Evolutionary conservation across 176 grass and related monocot genomes (phyloP), one percentile per base, ranked within the genome.

Genomic region (Cenchrus americanus): DNA sequence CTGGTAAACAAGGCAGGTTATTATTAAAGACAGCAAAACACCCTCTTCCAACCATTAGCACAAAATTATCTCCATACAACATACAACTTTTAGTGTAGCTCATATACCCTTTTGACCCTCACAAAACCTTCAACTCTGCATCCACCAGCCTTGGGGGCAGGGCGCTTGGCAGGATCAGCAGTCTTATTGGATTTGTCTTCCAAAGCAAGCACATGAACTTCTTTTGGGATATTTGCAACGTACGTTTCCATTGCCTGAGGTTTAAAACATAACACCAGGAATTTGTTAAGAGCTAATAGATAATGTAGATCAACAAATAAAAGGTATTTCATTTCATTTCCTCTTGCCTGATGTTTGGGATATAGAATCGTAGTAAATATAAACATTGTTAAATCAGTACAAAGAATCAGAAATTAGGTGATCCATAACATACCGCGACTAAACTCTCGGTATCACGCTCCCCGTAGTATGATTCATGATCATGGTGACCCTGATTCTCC

Each of bases 121-220:
- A 99, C 93, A 89, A 99, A 99, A 78, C 97, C 97, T 92, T 99
- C 97, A 46, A 99, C 87, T 82, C 91, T 91, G 68, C 97, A 96
- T 64, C 97, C 97, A 64, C 97, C 83, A 1, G 97, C 87, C 86
- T 94, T 84, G 30, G 97, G 97, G 82, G 97, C 97, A 78, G 93
- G 97, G 0, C 91, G 87, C 57, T 99, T 99, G 61, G 93, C 74
- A 80, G 89, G 83, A 87, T 89, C 81, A 79, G 67, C 51, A 37
- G 93, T 92, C 74, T 89, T 88, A 71, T 91, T 90, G n/a, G 93
- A 92, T 81, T 94, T 92, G 58, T 94, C 89, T 57, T 94, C 93
- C 86, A 92, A 83, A 71, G 83, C 93, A 85, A 94, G 80, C 64
- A 68, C 80, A 74, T 86, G 91, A 21, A 40, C 77, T 15, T 96